Percentiles rank a stretch among this genome's conserved stretches.
These are phyloP conservation scores for Symbiotaphrina buchneri DNA, from an alignment of 495 filamentous ascomycete genomes.

Conservation along the genomic window DNA sequence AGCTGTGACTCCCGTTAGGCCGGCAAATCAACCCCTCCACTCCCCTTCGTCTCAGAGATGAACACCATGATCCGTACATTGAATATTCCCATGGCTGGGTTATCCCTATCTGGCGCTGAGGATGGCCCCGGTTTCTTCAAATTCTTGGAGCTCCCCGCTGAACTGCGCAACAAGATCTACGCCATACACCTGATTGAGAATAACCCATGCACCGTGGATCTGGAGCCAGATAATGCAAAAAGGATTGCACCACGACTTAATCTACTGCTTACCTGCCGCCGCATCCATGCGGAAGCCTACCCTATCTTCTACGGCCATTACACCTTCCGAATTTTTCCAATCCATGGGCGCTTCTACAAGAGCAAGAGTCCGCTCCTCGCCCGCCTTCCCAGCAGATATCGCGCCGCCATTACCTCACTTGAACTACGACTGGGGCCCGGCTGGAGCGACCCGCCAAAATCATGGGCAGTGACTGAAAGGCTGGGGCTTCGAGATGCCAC, in stretches of 20 bases:
- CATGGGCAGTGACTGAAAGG: conserved; percentile 43
- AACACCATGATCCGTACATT: too few species aligned
- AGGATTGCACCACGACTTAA: conserved; percentile 28
- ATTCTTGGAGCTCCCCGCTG: conserved; percentile 57
- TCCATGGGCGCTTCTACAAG: conserved; percentile 42
- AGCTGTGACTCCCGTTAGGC: conserved; percentile 17
- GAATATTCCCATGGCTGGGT: too few species aligned
- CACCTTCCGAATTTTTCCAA: conserved; percentile 58
- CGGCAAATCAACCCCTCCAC: conserved; percentile 10
- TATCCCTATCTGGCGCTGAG: too few species aligned
- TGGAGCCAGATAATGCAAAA: conserved; percentile 42
- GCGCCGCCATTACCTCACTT: conserved; percentile 37
- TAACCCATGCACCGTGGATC: conserved; percentile 35
- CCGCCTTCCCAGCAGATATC: conserved; percentile 41
- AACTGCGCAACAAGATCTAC: conserved; percentile 55
- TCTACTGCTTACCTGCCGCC: conserved; percentile 37
- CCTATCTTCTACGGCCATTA: conserved; percentile 53
- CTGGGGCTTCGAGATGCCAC: conserved; percentile 43
- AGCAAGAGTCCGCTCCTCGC: conserved; percentile 38
- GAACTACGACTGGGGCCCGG: conserved; percentile 65
- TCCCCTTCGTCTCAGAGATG: background rate
- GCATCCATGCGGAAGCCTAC: conserved; percentile 48
- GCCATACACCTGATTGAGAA: conserved; percentile 29
- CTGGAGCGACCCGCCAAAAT: conserved; percentile 49
- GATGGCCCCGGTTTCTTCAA: too few species aligned